These are phyloP conservation scores for Capsicum rhomboideum DNA, from an alignment of 257 asterid genomes.

Conservation along the genomic window DNA sequence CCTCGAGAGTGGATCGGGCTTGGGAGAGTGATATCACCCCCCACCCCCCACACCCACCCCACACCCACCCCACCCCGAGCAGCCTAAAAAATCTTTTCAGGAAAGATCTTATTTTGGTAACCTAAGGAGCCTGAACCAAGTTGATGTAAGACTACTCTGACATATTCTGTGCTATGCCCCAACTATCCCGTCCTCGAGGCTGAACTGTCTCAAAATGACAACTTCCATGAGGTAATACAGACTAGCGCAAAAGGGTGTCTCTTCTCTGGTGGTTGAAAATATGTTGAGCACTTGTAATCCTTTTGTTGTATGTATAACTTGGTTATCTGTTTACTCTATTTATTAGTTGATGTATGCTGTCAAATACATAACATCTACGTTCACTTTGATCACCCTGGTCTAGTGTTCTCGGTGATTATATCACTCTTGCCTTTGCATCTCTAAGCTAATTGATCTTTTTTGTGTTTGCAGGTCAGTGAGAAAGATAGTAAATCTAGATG, in stretches of 20 bases:
- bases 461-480: conserved; percentile 74
- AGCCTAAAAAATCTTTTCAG: neutral
- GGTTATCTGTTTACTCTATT: neutral
- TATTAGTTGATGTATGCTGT: neutral
- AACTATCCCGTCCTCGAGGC: neutral
- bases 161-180: neutral
- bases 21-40: too few species aligned
- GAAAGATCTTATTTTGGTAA: neutral
- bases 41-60: too few species aligned
- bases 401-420: neutral
- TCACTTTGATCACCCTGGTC: neutral
- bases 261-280: neutral
- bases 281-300: neutral
- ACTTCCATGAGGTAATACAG: neutral
- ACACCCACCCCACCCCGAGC: too few species aligned
- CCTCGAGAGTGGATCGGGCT: neutral
- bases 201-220: neutral
- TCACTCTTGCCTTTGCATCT: neutral
- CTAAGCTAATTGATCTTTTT: neutral
- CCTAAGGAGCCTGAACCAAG: neutral
- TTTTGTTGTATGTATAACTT: neutral
- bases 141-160: neutral
- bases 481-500: conserved; percentile 87
- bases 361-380: neutral
- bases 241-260: neutral